Conservation (phyloP, 2,329 filamentous ascomycete genomes). For the Teratosphaeria zuluensis region DNA sequence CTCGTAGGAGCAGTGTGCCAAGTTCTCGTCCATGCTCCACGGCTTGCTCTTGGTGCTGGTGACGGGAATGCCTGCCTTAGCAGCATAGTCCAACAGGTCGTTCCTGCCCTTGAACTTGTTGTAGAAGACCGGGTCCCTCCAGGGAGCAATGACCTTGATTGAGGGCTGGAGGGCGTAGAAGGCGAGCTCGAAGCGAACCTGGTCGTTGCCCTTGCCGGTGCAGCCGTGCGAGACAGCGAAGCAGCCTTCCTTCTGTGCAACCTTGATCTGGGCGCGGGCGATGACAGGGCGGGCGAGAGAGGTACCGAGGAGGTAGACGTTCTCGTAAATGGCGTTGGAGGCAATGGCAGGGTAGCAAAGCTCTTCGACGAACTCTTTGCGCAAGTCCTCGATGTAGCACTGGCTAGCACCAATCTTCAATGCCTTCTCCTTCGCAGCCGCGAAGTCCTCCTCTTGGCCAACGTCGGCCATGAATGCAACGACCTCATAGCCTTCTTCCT, state of each 20-base stretch:
- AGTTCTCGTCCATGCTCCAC: conserved; percentile 60
- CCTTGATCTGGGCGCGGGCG: conserved; percentile 55
- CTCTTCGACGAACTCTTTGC: conserved; percentile 63
- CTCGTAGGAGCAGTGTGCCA: conserved; percentile 73
- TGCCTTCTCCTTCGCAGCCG: conserved; percentile 63
- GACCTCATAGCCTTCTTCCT: conserved; percentile 51
- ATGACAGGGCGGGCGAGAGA: conserved; percentile 60
- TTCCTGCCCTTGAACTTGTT: conserved; percentile 61
- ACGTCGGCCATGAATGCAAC: conserved; percentile 63
- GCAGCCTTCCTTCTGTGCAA: conserved; percentile 54
- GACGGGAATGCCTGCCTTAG: conserved; percentile 58
- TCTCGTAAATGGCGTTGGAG: conserved; percentile 53
- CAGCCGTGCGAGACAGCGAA: conserved; percentile 41
- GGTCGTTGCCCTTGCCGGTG: conserved; percentile 57
- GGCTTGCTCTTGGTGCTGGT: conserved; percentile 63
- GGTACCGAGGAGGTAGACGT: conserved; percentile 49
- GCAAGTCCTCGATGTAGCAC: conserved; percentile 55
- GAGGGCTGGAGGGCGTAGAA: conserved; percentile 53
- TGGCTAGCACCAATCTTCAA: conserved; percentile 58
- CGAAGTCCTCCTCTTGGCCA: conserved; percentile 55
- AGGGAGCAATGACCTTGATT: conserved; percentile 67
- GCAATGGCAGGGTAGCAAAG: conserved; percentile 72
- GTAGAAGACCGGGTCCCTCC: conserved; percentile 61
- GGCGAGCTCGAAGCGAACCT: conserved; percentile 56
- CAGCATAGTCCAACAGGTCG: conserved; percentile 64